These are phyloP conservation scores for Fusarium sp. DNA, from an alignment of 2,329 filamentous ascomycete species.

Conservation along the genomic window DNA sequence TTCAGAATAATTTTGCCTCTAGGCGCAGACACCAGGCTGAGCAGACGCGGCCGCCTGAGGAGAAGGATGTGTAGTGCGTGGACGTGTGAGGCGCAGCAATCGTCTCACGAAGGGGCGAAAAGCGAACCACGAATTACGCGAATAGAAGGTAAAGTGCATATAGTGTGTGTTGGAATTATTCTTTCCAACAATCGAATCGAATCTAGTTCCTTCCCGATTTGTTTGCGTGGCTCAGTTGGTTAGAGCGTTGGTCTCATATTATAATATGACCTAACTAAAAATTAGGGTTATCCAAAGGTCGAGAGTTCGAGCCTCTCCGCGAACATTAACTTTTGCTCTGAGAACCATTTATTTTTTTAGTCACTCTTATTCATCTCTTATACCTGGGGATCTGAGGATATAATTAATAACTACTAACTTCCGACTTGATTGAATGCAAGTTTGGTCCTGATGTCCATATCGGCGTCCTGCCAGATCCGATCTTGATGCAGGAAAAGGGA, in stretches of 20 bases:
- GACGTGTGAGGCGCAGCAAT: constrained; percentile 10
- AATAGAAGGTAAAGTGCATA: not conserved
- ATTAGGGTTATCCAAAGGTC: constrained; percentile 50
- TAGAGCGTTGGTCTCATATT: constrained; percentile 57
- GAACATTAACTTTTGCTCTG: constrained; percentile 31
- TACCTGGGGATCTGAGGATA: too few species aligned
- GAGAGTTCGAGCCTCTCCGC: constrained; percentile 50
- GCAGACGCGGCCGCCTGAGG: constrained; percentile 24
- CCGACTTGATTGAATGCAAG: too few species aligned
- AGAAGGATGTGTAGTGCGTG: constrained; percentile 28
- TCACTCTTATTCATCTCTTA: too few species aligned
- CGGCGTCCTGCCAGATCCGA: too few species aligned
- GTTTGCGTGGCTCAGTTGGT: constrained; percentile 57
- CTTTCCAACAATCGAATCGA: constrained; percentile 7
- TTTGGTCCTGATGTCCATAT: too few species aligned
- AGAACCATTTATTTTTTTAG: too few species aligned
- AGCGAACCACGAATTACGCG: constrained; percentile 8
- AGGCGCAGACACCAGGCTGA: not conserved
- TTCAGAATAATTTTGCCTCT: not conserved
- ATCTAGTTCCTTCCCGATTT: not conserved
- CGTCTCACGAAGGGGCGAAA: not conserved
- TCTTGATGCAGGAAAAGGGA: too few species aligned
- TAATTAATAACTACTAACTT: too few species aligned
- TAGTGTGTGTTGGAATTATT: not conserved
- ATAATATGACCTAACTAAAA: constrained; percentile 38